Base-by-base conservation (phyloP, 2,329 filamentous ascomycete species). In the Monosporascus sp. region DNA sequence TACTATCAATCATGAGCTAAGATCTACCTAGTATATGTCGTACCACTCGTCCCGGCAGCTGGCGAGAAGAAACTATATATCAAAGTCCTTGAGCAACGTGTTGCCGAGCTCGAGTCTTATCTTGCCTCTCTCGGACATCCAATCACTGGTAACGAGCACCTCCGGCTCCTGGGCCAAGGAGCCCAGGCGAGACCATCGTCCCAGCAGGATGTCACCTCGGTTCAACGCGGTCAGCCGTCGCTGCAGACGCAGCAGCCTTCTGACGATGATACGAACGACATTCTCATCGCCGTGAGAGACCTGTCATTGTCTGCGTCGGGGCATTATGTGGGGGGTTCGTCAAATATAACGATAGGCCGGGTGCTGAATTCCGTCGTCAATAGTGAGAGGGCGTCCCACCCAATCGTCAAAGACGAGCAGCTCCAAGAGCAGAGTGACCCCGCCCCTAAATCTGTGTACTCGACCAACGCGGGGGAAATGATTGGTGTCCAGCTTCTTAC, bases 11-110 rank as follows among this genome's bases (percentile, higher is more conserved):
- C 9, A 36, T 48, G 36, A n/a, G 8, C 34, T 52, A 5, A 8
- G 17, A 41, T 26, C 37, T 27, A 27, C 8, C 22, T 31, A 66
- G 65, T 64, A n/a, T 67, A 67, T 43, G 60, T 67, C 41, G 62
- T 67, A 9, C 64, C 65, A 2, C 59, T 66, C 14, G 62, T 66
- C n/a, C 65, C 65, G 14, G 64, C 64, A 5, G 64, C 65, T 1
- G 64, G 64, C 4, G 65, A 67, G 55, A 67, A 66, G 59, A 66
- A 66, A 34, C 53, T 66, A 0, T 64, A 64, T 49, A 65, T 64
- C 55, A 66, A 62, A 48, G 63, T 64, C 17, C 59, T 67, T 3
- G 65, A 66, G 50, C 60, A 66, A 47, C 59, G 64, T 4, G 56
- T 67, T 26, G 59, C 63, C 7, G 64, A 66, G 47, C 56, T 67